Percentiles rank a stretch among this genome's conserved stretches.
phyloP scores from a whole-genome alignment of 768 basidiomycete species.

The Naganishia antarctica region DNA sequence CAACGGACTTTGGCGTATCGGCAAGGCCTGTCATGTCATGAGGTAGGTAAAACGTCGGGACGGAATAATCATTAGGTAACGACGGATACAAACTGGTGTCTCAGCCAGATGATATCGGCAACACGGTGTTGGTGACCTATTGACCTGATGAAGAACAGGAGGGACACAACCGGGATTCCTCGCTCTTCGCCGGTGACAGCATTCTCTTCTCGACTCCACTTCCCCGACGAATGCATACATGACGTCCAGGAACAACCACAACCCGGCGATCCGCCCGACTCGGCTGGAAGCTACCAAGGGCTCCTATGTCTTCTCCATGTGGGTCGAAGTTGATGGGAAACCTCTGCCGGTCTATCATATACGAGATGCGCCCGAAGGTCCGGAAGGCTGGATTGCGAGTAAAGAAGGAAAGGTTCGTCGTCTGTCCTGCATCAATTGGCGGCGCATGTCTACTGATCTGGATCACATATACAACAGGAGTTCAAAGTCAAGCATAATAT shows the following conservation, averaged over 20 bases:
- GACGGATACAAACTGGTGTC: too few relatives aligned
- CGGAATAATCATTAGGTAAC: too few relatives aligned
- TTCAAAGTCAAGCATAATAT: background rate
- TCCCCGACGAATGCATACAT: background rate
- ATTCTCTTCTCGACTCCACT: too few relatives aligned
- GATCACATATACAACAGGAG: background rate
- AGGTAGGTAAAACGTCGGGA: too few relatives aligned
- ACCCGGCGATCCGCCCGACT: background rate
- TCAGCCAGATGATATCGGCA: too few relatives aligned
- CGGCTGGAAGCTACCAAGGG: background rate
- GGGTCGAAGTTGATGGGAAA: conserved; percentile 4
- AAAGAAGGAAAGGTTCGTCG: background rate
- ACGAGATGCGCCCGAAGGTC: background rate
- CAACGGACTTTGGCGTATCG: too few relatives aligned
- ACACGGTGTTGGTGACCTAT: too few relatives aligned
- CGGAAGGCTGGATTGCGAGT: background rate
- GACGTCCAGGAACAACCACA: background rate
- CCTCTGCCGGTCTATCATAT: background rate
- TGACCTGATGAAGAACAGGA: too few relatives aligned
- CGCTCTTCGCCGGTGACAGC: too few relatives aligned
- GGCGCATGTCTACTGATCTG: too few relatives aligned
- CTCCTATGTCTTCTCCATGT: background rate
- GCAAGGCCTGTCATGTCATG: too few relatives aligned
- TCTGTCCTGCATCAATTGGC: background rate
- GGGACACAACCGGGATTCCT: too few relatives aligned